Evolutionary conservation across 2,329 filamentous ascomycete species (phyloP).

Genomic region (Talaromyces piceae): DNA sequence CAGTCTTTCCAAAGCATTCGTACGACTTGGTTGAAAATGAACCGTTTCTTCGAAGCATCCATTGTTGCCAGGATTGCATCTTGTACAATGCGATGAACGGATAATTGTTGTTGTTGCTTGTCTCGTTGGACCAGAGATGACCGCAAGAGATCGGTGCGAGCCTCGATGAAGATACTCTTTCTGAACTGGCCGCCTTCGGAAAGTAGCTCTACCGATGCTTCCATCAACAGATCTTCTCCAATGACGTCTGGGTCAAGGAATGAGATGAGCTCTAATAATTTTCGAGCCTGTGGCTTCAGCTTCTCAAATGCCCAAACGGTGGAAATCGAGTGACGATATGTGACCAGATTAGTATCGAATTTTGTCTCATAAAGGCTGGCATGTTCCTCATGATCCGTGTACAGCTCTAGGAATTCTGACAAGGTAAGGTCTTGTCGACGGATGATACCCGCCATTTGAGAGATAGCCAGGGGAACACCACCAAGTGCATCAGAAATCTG

Average conservation of each 20-base stretch:
- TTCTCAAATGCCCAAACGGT: constrained; percentile 3
- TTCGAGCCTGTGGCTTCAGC: neutral
- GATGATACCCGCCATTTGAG: constrained; percentile 5
- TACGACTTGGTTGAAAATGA: too few species aligned
- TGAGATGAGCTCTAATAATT: neutral
- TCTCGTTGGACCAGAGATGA: constrained; percentile 1
- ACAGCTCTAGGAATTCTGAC: constrained; percentile 2
- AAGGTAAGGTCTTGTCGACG: constrained; percentile 5
- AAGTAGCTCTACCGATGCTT: neutral
- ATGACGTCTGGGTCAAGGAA: constrained; percentile 1
- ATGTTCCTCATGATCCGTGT: neutral
- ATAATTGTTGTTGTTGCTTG: neutral
- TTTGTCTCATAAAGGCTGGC: neutral
- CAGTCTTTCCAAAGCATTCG: too few species aligned
- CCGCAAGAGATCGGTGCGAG: constrained; percentile 3
- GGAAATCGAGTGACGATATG: constrained; percentile 1
- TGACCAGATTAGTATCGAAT: neutral
- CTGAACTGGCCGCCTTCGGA: neutral
- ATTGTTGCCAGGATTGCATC: constrained; percentile 4
- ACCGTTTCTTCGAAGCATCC: too few species aligned
- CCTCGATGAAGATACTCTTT: too few species aligned
- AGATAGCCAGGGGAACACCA: constrained; percentile 3
- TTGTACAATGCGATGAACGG: constrained; percentile 3
- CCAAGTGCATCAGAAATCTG: constrained; percentile 1
- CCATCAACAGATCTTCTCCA: neutral